Percentiles rank a stretch among this genome's conserved stretches.
Evolutionary conservation across 164 flowering plant species (phyloP).

Genomic region (Annona squamosa): DNA sequence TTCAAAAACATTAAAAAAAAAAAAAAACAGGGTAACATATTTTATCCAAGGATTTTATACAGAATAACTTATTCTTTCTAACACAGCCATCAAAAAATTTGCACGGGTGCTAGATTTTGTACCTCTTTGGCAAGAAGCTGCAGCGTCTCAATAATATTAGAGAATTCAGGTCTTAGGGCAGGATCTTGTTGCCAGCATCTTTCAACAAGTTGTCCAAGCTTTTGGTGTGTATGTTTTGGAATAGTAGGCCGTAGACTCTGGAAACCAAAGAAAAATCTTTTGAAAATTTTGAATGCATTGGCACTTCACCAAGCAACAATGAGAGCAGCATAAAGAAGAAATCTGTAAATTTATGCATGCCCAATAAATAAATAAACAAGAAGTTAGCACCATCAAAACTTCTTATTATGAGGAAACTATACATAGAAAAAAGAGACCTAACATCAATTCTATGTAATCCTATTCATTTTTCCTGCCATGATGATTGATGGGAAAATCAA

Average conservation of each 20-base stretch:
- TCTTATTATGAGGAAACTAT: too few species aligned
- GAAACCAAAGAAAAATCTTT: not conserved
- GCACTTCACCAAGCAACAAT: not conserved
- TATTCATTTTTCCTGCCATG: too few species aligned
- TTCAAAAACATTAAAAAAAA: too few species aligned
- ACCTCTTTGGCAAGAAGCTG: slow-evolving; percentile 61
- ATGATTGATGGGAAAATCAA: too few species aligned
- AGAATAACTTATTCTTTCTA: too few species aligned
- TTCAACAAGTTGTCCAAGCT: slow-evolving; percentile 55
- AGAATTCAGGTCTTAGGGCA: slow-evolving; percentile 59
- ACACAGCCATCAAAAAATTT: too few species aligned
- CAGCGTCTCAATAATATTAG: slow-evolving; percentile 61
- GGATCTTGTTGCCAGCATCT: slow-evolving; percentile 92
- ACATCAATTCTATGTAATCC: too few species aligned
- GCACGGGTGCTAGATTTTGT: not conserved
- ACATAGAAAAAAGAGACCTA: too few species aligned
- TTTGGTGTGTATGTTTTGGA: slow-evolving; percentile 63
- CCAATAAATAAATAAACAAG: not conserved
- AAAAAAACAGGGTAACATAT: too few species aligned
- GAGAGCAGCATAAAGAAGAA: not conserved
- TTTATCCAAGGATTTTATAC: too few species aligned
- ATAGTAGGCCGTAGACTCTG: slow-evolving; percentile 75
- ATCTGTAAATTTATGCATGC: not conserved
- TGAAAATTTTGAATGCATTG: not conserved
- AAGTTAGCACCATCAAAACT: not conserved